phyloP scores from a whole-genome alignment of 169 alveolate genomes.

The Eimeria tenella region DNA sequence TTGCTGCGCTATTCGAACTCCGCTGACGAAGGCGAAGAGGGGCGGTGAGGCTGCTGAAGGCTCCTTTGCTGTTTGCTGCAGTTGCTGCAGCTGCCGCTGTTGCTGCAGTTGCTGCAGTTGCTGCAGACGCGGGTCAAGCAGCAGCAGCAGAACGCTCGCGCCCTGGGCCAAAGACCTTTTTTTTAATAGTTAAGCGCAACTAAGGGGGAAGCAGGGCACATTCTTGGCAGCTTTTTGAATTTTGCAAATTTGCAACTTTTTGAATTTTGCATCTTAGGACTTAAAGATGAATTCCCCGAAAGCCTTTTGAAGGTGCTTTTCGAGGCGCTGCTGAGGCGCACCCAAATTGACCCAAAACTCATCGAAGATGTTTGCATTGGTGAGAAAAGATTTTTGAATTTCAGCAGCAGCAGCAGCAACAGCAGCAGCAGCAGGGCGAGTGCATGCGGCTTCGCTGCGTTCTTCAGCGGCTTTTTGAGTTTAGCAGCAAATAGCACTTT shows the following conservation, averaged over 20 bases:
- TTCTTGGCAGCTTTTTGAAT: too few relatives aligned
- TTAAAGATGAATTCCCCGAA: conserved; percentile 92
- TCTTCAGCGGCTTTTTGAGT: too few relatives aligned
- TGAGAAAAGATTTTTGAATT: not conserved
- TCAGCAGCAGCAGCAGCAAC: too few relatives aligned
- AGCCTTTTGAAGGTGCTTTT: conserved; percentile 88
- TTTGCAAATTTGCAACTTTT: not conserved
- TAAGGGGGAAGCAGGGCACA: too few relatives aligned
- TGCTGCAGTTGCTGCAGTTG: too few relatives aligned
- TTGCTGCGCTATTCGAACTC: conserved; percentile 94
- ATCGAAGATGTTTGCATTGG: conserved; percentile 94
- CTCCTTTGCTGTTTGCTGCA: not conserved
- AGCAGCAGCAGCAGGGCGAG: too few relatives aligned
- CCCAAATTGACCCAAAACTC: conserved; percentile 86
- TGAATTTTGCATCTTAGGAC: conserved; percentile 57
- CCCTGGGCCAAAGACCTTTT: too few relatives aligned
- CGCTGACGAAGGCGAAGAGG: conserved; percentile 91
- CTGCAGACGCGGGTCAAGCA: too few relatives aligned
- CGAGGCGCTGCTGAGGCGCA: conserved; percentile 85
- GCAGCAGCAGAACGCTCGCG: too few relatives aligned
- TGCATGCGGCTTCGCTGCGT: too few relatives aligned
- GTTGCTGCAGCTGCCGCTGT: not conserved
- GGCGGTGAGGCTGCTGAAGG: conserved; percentile 80
- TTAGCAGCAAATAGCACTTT: too few relatives aligned
- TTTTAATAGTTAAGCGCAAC: too few relatives aligned